Percentiles rank a stretch among this genome's conserved stretches.
Evolutionary conservation across 2,329 filamentous ascomycete genomes (phyloP).

Genomic region (Davidsoniella virescens): DNA sequence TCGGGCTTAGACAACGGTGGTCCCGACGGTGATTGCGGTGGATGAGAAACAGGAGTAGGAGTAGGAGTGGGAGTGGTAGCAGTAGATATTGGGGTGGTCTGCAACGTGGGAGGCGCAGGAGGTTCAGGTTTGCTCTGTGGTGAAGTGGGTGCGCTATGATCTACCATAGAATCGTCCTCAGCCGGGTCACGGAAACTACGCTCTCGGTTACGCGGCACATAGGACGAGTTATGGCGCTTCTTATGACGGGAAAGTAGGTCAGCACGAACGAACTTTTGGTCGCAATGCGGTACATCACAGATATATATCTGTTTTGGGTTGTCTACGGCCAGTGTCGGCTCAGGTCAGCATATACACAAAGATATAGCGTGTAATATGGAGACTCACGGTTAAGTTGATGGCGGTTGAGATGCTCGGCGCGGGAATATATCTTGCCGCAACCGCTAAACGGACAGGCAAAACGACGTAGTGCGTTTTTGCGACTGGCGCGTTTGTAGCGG

Average conservation of each 20-base stretch:
- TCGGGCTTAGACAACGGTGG: too few relatives aligned
- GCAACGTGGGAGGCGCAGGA: too few relatives aligned
- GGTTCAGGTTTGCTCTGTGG: too few relatives aligned
- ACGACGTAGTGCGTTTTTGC: conserved; percentile 31
- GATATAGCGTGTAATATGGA: not conserved
- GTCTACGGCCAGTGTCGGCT: conserved; percentile 25
- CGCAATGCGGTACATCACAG: conserved; percentile 61
- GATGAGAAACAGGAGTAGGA: too few relatives aligned
- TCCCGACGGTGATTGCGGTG: too few relatives aligned
- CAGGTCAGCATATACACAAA: too few relatives aligned
- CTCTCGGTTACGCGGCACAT: conserved; percentile 33
- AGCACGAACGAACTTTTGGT: conserved; percentile 61
- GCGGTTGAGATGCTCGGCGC: conserved; percentile 65
- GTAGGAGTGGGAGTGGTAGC: too few relatives aligned
- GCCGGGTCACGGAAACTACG: conserved; percentile 16
- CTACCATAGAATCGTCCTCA: not conserved
- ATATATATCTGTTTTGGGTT: conserved; percentile 63
- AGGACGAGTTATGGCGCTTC: conserved; percentile 44
- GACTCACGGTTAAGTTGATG: conserved; percentile 63
- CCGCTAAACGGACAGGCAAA: conserved; percentile 52
- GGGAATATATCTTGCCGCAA: conserved; percentile 66
- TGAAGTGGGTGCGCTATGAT: too few relatives aligned
- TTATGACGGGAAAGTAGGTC: conserved; percentile 57
- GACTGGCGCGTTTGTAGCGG: conserved; percentile 28
- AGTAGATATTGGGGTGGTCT: too few relatives aligned